Base-by-base conservation (phyloP, 2,329 filamentous ascomycete species). In the Penicillium janthinellum region DNA sequence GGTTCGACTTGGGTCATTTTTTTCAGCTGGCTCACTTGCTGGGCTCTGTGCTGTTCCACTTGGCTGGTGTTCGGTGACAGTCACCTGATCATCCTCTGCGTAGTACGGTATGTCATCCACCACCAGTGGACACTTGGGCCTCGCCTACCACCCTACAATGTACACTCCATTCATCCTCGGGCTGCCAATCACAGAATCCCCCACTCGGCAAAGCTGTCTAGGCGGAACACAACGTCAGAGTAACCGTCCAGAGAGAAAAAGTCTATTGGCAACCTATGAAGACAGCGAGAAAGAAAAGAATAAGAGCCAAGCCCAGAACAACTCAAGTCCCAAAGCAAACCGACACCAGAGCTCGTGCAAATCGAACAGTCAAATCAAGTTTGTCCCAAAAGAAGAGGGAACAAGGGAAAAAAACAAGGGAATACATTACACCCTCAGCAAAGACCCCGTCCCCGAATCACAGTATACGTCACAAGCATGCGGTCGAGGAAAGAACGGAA, bases 321-420 rank as follows among this genome's bases (percentile, higher is more conserved):
- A 49, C 22, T 34, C 31, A 56, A 55, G 49, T 48, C 54, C 45
- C 45, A 66, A 64, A 65, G 59, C 59, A 65, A 64, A 57, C 64
- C 59, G 62, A 69, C 63, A 69, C 66, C 66, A 59, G 35, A 69
- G 64, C 64, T 69, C 62, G 64, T 70, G 64, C 66, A 65, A 69
- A 51, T 67, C 57, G 61, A 67, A 68, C 62, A 61, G 63, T 52
- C 59, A 64, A 64, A 65, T 62, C 64, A 60, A 67, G 59, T 61
- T 67, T 57, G 57, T 67, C 34, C 52, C 55, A 62, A 52, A 34
- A 20, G 6, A 4, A 20, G 20, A 39, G 17, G n/a, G 25, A 52
- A 39, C 25, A 50, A 31, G 22, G 31, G 7, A 10, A 45, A 38
- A 34, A 34, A 34, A 25, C 22, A 50, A 52, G 20, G 22, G 11